Conservation (phyloP, 805 yeast species). For the Cyberlindnera mississippiensis region DNA sequence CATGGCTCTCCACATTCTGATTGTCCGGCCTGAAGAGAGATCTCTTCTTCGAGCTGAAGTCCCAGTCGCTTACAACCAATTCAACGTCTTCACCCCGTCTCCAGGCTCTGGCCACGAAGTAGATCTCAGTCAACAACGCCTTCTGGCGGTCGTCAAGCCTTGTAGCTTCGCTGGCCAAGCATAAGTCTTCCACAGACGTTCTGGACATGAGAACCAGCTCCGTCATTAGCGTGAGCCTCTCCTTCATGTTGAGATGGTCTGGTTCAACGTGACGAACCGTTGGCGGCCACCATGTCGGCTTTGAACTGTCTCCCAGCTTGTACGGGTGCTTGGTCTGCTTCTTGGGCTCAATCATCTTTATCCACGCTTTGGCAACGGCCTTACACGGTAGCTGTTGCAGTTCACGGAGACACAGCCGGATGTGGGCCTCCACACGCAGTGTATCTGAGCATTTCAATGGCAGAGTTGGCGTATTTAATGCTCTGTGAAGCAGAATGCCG, state of each 20-base stretch:
- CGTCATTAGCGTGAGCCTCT: slow-evolving; percentile 48
- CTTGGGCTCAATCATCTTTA: slow-evolving; percentile 57
- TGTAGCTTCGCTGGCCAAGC: background rate
- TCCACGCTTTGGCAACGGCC: slow-evolving; percentile 62
- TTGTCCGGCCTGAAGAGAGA: slow-evolving; percentile 1
- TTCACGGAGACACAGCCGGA: slow-evolving; percentile 15
- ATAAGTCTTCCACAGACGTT: slow-evolving; percentile 5
- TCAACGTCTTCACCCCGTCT: background rate
- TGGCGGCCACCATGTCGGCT: slow-evolving; percentile 73
- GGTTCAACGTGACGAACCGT: slow-evolving; percentile 63
- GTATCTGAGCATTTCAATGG: background rate
- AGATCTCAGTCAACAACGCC: slow-evolving; percentile 16
- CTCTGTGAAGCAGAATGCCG: background rate
- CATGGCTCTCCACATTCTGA: background rate
- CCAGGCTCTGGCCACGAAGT: slow-evolving; percentile 10
- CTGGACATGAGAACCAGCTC: slow-evolving; percentile 30
- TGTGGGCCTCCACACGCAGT: slow-evolving; percentile 2
- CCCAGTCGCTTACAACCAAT: slow-evolving; percentile 5
- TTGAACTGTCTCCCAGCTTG: slow-evolving; percentile 42
- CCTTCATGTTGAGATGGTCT: slow-evolving; percentile 61
- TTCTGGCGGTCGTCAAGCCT: slow-evolving; percentile 5
- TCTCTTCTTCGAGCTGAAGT: slow-evolving; percentile 1
- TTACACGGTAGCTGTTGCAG: slow-evolving; percentile 52
- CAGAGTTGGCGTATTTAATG: background rate
- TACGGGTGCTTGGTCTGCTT: slow-evolving; percentile 66